Evolutionary conservation across 2,329 filamentous ascomycete species (phyloP).

Genomic region (Periglandula ipomoeae): DNA sequence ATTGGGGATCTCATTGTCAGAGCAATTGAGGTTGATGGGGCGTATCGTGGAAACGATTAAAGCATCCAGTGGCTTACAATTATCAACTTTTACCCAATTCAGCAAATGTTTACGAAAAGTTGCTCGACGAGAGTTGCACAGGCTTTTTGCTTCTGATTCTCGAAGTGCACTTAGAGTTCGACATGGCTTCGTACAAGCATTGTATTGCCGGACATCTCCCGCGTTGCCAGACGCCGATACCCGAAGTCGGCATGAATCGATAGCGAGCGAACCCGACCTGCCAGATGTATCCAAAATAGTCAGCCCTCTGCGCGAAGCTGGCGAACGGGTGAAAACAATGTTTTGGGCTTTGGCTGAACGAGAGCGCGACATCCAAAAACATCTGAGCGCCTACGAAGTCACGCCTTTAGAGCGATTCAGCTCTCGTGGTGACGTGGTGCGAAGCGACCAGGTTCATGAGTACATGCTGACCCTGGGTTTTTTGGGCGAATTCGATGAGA

Average conservation of each 20-base stretch:
- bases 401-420: conserved; percentile 24
- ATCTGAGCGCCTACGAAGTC: conserved; percentile 15
- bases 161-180: neutral
- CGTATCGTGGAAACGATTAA: conserved; percentile 21
- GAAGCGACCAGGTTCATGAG: conserved; percentile 35
- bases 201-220: neutral
- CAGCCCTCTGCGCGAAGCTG: conserved; percentile 14
- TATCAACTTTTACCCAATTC: conserved; percentile 14
- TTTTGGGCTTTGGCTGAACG: conserved; percentile 17
- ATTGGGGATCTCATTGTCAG: conserved; percentile 18
- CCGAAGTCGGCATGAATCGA: neutral
- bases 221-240: too few relatives aligned
- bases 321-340: conserved; percentile 17
- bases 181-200: neutral
- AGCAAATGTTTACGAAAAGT: conserved; percentile 15
- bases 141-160: conserved; percentile 8
- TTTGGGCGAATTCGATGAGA: conserved; percentile 48
- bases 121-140: conserved; percentile 14
- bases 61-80: conserved; percentile 13
- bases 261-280: too few relatives aligned
- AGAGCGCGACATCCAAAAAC: conserved; percentile 14
- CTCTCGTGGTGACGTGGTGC: conserved; percentile 23
- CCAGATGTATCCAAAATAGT: neutral
- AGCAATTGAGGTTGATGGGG: conserved; percentile 21
- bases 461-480: conserved; percentile 57